phyloP scores from a whole-genome alignment of 192 early-diverging fungal species.

The Podila epicladia region DNA sequence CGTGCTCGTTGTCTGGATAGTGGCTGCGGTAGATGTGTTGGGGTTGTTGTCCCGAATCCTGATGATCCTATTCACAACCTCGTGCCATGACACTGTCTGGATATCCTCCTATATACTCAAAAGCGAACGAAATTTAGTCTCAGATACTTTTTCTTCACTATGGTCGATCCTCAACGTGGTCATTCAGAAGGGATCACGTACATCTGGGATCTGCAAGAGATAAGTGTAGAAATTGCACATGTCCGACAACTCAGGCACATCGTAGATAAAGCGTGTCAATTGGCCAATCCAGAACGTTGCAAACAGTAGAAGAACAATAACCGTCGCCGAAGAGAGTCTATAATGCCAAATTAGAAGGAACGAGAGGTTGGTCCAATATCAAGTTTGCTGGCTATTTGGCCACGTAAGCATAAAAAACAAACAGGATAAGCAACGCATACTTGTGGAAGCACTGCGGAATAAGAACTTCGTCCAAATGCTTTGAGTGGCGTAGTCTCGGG shows the following conservation, averaged over 20 bases:
- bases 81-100: conserved; percentile 87
- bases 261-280: conserved; percentile 68
- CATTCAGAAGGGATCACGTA: conserved; percentile 37
- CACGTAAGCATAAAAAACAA: background rate
- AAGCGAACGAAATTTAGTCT: background rate
- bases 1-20: conserved; percentile 55
- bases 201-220: conserved; percentile 80
- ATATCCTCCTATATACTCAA: conserved; percentile 71
- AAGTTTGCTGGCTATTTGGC: too few relatives aligned
- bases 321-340: conserved; percentile 66
- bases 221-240: conserved; percentile 89
- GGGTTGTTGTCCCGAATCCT: conserved; percentile 76
- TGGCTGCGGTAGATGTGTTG: conserved; percentile 48
- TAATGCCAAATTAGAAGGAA: background rate
- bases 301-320: conserved; percentile 73
- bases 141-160: background rate
- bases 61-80: conserved; percentile 81
- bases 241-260: conserved; percentile 78
- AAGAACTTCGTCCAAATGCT: conserved; percentile 80
- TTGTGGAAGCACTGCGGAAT: conserved; percentile 76
- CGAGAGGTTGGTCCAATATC: background rate
- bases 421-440: conserved; percentile 53
- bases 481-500: conserved; percentile 72
- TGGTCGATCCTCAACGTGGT: background rate
- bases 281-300: conserved; percentile 82